Percentiles rank a stretch among this genome's conserved stretches.
Conservation (phyloP, 2,329 filamentous ascomycete genomes). For the Exophiala sideris region DNA sequence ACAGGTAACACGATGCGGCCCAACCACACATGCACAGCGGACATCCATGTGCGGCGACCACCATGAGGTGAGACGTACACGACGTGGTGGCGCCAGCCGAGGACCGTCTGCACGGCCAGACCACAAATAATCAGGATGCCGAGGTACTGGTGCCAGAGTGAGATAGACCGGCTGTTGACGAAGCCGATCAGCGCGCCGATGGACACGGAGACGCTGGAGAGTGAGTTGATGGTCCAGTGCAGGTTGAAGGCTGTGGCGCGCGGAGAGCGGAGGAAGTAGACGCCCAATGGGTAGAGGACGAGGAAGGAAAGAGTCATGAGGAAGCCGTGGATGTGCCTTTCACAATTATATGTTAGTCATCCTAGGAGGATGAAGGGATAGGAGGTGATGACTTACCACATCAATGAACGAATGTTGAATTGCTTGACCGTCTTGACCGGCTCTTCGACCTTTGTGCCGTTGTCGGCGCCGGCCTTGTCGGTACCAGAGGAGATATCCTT, state of each 20-base stretch:
- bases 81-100: conserved; percentile 41
- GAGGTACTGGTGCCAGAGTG: conserved; percentile 47
- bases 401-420: conserved; percentile 22
- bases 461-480: conserved; percentile 21
- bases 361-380: conserved; percentile 31
- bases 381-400: conserved; percentile 21
- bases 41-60: conserved; percentile 23
- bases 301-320: conserved; percentile 37
- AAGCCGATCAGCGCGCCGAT: conserved; percentile 43
- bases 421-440: conserved; percentile 22
- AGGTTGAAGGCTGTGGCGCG: conserved; percentile 36
- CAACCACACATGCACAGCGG: conserved; percentile 30
- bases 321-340: conserved; percentile 32
- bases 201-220: conserved; percentile 37
- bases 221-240: conserved; percentile 41
- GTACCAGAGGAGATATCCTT: background rate
- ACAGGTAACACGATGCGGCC: conserved; percentile 31
- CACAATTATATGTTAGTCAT: background rate
- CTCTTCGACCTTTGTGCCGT: conserved; percentile 21
- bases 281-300: conserved; percentile 35
- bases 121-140: conserved; percentile 40
- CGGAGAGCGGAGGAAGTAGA: conserved; percentile 38
- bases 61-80: conserved; percentile 28
- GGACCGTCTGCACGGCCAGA: conserved; percentile 35
- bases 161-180: conserved; percentile 42